Evolutionary conservation across 2,329 filamentous ascomycete genomes (phyloP), one percentile per base, ranked within the genome.

Genomic region (Cryphonectria nitschkei): DNA sequence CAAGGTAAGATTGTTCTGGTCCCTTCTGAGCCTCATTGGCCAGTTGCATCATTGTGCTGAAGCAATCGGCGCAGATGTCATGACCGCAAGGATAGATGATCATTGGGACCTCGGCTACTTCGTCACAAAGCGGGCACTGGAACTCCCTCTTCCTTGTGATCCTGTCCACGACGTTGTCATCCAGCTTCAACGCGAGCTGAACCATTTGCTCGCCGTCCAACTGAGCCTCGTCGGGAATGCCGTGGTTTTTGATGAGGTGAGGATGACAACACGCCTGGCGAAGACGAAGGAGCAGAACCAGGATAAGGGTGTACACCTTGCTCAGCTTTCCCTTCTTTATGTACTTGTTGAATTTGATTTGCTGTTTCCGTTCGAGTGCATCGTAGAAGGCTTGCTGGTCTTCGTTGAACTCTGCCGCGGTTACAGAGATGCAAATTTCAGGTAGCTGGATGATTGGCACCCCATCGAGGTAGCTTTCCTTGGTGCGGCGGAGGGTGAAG

Each of bases 191-290:
- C 1, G 77, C 77, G 5, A 79, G 68, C 13, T 72, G 71, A 19
- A 70, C 68, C 78, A 80, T 80, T 9, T 78, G 75, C 3, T 77
- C 73, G 1, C 73, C 61, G 13, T 73, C 74, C 16, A 78, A 72
- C 37, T 76, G 64, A 11, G 75, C 67, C 1, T 77, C 77, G 1
- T 78, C 75, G 6, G 78, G 78, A 19, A 80, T 76, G 7, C 74
- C 74, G 37, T 76, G 73, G 19, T 78, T 65, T 34, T 70, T 72
- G 65, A 88, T 84, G 62, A 92, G 88, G 76, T 93, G 88, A 1
- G 92, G 92, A 78, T 94, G 92, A 74, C 91, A 93, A 75, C 90
- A 93, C n/a, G 90, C 89, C 79, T 94, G 92, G 34, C 93, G 89
- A 14, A 95, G 84, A 34, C 92, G 89, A 61, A 95, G 84, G 63